These are phyloP conservation scores for Macrolepiota albuminosa DNA, from an alignment of 768 basidiomycete species.

Conservation along the genomic window DNA sequence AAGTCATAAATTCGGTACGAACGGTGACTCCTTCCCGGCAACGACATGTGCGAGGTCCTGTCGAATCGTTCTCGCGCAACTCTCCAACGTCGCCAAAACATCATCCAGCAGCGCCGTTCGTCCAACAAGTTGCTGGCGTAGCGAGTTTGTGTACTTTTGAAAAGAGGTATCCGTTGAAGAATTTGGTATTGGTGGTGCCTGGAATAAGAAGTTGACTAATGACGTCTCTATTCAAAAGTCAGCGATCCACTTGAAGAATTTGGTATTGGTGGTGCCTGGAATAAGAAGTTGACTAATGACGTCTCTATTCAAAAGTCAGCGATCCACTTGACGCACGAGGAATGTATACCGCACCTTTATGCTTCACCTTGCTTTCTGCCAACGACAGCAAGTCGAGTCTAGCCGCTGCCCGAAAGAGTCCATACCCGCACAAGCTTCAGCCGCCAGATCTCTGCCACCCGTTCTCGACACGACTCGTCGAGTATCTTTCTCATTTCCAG, in stretches of 20 bases:
- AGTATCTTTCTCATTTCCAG: slow-evolving; percentile 37
- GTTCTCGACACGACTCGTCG: slow-evolving; percentile 49
- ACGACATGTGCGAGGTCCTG: slow-evolving; percentile 51
- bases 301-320: slow-evolving; percentile 33
- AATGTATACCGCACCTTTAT: slow-evolving; percentile 20
- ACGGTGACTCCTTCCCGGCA: slow-evolving; percentile 39
- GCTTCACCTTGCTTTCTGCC: slow-evolving; percentile 19
- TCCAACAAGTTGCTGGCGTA: slow-evolving; percentile 61
- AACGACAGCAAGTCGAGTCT: slow-evolving; percentile 31
- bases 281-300: slow-evolving; percentile 52
- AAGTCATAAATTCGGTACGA: slow-evolving; percentile 14
- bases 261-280: slow-evolving; percentile 47
- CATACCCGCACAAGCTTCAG: slow-evolving; percentile 36
- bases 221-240: slow-evolving; percentile 36
- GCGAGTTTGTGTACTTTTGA: slow-evolving; percentile 52
- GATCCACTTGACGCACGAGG: not conserved
- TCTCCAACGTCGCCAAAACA: slow-evolving; percentile 55
- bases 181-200: slow-evolving; percentile 43
- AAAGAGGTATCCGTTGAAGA: slow-evolving; percentile 45
- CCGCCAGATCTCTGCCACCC: slow-evolving; percentile 59
- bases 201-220: slow-evolving; percentile 55
- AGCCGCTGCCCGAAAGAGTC: slow-evolving; percentile 43
- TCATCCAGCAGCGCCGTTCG: slow-evolving; percentile 59
- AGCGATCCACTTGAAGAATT: slow-evolving; percentile 26
- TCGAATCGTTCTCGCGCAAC: slow-evolving; percentile 51